A percentile compares a stretch with the other conserved stretches of the same genome.
Conservation (phyloP, 352 stramenopile genomes). For the Globisporangium polare region DNA sequence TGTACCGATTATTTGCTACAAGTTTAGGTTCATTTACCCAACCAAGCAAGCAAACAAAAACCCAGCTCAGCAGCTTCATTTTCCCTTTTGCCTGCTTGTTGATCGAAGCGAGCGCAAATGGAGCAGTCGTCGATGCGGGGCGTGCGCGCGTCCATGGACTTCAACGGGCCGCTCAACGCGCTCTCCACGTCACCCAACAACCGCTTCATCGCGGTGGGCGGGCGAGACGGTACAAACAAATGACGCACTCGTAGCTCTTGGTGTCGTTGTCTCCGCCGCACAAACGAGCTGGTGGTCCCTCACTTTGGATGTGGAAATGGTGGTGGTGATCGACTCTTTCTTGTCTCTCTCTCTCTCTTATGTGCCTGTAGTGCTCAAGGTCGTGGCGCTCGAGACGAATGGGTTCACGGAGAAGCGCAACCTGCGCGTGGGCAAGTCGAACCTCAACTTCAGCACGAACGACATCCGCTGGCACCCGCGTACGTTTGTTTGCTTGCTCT, state of each 20-base stretch:
- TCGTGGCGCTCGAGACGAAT: slow-evolving; percentile 69
- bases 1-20: too few species aligned
- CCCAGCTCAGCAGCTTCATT: too few species aligned
- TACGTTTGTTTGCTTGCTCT: slow-evolving; percentile 22
- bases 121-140: slow-evolving; percentile 41
- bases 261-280: too few species aligned
- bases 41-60: too few species aligned
- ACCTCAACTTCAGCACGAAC: slow-evolving; percentile 87
- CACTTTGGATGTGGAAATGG: too few species aligned
- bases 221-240: slow-evolving; percentile 59
- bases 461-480: slow-evolving; percentile 87
- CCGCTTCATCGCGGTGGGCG: slow-evolving; percentile 77
- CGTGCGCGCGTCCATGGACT: slow-evolving; percentile 84
- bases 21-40: too few species aligned
- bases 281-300: too few species aligned
- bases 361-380: slow-evolving; percentile 60
- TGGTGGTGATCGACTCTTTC: too few species aligned
- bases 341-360: not conserved
- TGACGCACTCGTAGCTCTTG: not conserved
- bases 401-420: slow-evolving; percentile 86
- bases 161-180: slow-evolving; percentile 81
- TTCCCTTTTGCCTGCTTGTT: too few species aligned
- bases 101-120: slow-evolving; percentile 17
- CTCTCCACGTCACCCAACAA: slow-evolving; percentile 82
- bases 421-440: slow-evolving; percentile 77